Base-by-base conservation (phyloP, 1,139 yeast genomes). In the Suhomyces anneliseae region DNA sequence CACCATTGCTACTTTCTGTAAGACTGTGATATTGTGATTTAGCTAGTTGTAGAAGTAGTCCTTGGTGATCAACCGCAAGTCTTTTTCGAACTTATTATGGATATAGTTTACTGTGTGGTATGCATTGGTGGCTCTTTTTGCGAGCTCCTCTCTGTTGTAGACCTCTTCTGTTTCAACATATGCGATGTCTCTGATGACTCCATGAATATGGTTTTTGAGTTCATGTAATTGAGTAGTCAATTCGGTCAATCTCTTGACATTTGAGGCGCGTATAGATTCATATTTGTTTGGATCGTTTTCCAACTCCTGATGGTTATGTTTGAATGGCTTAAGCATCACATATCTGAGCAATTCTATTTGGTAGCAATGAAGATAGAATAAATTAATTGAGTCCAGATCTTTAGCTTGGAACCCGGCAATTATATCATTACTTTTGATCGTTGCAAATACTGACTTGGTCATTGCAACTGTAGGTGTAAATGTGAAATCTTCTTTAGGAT, bases 1-100 rank as follows among this genome's bases (percentile, higher is more conserved):
- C 24, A 19, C 6, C 3, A 19, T 19, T 19, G 24, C 24, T 19
- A 19, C 24, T 19, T 19, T 19, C 24, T 19, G 24, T 19, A 19
- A 19, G 24, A 19, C 24, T 19, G 24, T 19, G 24, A 19, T 19
- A 19, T 4, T 4, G 3, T 19, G 24, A 19, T 19, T 19, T 19
- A 5, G n/a, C 38, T 39, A 39, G 12, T 5, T 32, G 38, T 57
- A 57, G 39, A 57, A 57, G 14, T 53, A 47, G 37, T 57, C 60
- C 38, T 51, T 53, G 15, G 50, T 47, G 36, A 56, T 47, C 33
- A 52, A 42, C 9, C 50, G 44, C 27, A 52, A 33, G 24, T 56
- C 56, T 34, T 45, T 42, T 7, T 46, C 50, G 31, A 48, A 48
- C 45, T 48, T 49, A 33, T 47, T 54, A 31, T 50, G 52, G 9